Percentiles rank a stretch among this genome's conserved stretches.
Evolutionary conservation across 345 rosid genomes (phyloP).

Genomic region (Physaria fendleri): DNA sequence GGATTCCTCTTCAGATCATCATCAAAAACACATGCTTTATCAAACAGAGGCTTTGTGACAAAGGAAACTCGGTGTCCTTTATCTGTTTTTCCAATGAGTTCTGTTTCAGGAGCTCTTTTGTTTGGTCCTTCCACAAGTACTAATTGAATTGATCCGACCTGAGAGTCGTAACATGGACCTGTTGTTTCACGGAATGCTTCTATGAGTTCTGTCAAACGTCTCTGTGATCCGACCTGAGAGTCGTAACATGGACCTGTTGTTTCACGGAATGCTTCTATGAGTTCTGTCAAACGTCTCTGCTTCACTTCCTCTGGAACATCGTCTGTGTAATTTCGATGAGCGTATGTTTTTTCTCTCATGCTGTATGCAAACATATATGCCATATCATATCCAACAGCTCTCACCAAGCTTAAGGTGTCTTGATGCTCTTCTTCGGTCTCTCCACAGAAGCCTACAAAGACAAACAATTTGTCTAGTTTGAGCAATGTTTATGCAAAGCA

Average conservation of each 20-base stretch:
- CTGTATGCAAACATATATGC: constrained; percentile 99
- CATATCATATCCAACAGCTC: constrained; percentile 77
- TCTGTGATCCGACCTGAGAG: no score
- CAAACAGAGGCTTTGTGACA: constrained; percentile 36
- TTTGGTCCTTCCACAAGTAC: constrained; percentile 88
- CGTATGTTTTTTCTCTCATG: constrained; percentile 94
- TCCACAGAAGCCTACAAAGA: constrained; percentile 70
- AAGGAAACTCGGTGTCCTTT: constrained; percentile 78
- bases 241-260: constrained; percentile 72
- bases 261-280: constrained; percentile 68
- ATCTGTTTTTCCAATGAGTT: constrained; percentile 83
- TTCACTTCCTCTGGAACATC: constrained; percentile 81
- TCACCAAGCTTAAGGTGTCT: constrained; percentile 64
- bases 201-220: no score
- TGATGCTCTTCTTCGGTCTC: constrained; percentile 89
- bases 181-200: no score
- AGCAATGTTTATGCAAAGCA: neutral
- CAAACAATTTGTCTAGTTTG: neutral
- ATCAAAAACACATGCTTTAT: constrained; percentile 25
- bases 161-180: no score
- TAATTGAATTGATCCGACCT: constrained; percentile 64
- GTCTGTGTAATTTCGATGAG: constrained; percentile 65
- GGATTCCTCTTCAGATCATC: constrained; percentile 39
- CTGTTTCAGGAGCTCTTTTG: constrained; percentile 80
- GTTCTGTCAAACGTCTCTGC: constrained; percentile 79